Percentiles rank a stretch among this genome's conserved stretches.
Evolutionary conservation across 371 early-diverging fungal species (phyloP).

Genomic region (Nematocida minor): DNA sequence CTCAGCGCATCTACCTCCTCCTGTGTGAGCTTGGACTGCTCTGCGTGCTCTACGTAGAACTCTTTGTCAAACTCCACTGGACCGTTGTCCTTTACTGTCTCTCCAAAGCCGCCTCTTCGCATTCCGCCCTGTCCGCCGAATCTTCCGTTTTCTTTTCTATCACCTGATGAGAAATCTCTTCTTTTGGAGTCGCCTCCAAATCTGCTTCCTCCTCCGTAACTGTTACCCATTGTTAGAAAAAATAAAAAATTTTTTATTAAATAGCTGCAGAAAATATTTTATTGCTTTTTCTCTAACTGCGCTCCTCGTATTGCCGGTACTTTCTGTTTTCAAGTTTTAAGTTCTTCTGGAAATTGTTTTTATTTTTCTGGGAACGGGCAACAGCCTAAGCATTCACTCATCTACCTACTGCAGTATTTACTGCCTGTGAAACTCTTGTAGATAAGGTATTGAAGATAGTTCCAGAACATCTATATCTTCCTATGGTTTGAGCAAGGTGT

Average conservation of each 20-base stretch:
- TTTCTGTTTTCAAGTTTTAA: too few relatives aligned
- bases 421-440: too few relatives aligned
- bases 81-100: conserved; percentile 51
- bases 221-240: conserved; percentile 38
- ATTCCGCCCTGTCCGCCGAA: not conserved
- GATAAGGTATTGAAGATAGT: too few relatives aligned
- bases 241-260: not conserved
- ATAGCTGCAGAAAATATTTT: not conserved
- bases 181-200: conserved; percentile 26
- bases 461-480: too few relatives aligned
- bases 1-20: conserved; percentile 67
- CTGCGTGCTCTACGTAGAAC: conserved; percentile 65
- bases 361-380: too few relatives aligned
- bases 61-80: conserved; percentile 72
- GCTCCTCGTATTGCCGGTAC: too few relatives aligned
- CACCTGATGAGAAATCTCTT: conserved; percentile 31
- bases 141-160: conserved; percentile 48
- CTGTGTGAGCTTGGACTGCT: conserved; percentile 62
- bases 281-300: not conserved
- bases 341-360: too few relatives aligned
- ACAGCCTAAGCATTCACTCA: too few relatives aligned
- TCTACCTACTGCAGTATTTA: too few relatives aligned
- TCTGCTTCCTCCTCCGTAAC: conserved; percentile 36
- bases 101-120: conserved; percentile 28
- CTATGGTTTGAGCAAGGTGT: too few relatives aligned